Evolutionary conservation across 345 rosid species (phyloP), one percentile per base, ranked within the genome.

Genomic region (Euphorbia peplus): DNA sequence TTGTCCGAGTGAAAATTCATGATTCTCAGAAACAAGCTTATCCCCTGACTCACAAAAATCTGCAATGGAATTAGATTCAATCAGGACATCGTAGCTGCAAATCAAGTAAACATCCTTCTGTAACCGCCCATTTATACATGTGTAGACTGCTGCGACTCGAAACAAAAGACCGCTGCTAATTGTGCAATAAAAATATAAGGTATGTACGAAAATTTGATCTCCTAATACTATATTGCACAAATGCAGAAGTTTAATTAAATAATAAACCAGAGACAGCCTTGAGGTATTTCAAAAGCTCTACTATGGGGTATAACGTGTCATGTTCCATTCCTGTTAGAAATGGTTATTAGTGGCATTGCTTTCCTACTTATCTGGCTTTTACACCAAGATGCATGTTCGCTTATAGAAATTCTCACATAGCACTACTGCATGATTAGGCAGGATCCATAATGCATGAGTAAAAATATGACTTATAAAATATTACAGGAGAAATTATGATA

Each of bases 1-100:
- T 74, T 86, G 81, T 51, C 97, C 97, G 69, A 77, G 41, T 55
- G 85, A 76, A 83, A 84, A 83, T 51, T 85, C 80, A 60, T 64
- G 71, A 24, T 85, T 80, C 68, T 89, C 84, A 66, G 28, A 55
- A 44, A 50, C 50, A 57, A 72, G 53, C 26, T 73, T 67, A 50
- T 66, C 83, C 60, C 56, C 84, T 52, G 57, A 66, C 26, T 76
- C 86, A 65, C 42, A 50, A 37, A 78, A 80, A 78, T 80, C 96
- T 86, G 79, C 47, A 77, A 41, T 71, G 63, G 8, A 75, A 62
- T 56, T 18, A 35, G 42, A 54, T 26, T 70, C 57, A 74, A 61
- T 28, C 22, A 11, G 26, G 37, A 54, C 42, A 26, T 47, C n/a
- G 16, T n/a, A 54, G 2, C 41, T 26, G 15, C 53, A 60, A 3